Evolutionary conservation across 192 early-diverging fungal species (phyloP), one percentile per base, ranked within the genome.

Genomic region (Backusella tuberculispora): DNA sequence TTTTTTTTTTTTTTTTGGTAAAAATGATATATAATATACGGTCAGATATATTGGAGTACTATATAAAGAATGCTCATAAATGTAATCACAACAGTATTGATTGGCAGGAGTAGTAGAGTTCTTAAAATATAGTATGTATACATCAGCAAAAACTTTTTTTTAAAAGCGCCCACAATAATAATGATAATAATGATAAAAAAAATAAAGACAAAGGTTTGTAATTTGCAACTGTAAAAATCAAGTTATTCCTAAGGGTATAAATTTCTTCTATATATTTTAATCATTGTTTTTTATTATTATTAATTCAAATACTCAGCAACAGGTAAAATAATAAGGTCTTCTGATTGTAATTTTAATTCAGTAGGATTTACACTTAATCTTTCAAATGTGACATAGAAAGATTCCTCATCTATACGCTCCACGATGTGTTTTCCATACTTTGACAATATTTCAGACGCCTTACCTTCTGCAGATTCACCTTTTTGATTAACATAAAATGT

Each of bases 321-420:
- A 21, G 66, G 66, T 42, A 21, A 21, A 67, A 67, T 67, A 19
- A 19, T 67, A 41, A 67, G 19, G 41, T 42, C 41, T 3, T 67
- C 66, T 67, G 44, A 43, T 3, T 69, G 42, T 47, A 46, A 15
- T 45, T 29, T 24, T 17, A 24, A 15, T 47, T 47, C 68, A 26
- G 17, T 17, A n/a, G 29, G 63, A 42, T 66, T 63, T 37, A 42
- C 37, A 17, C 3, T 41, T 4, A 75, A 63, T 21, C 68, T 47
- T 15, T 72, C 70, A 53, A 64, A 77, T 9, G 65, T 45, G 19
- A 77, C 76, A 66, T 53, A 72, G 29, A 44, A 71, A 2, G 76
- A 72, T 5, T 9, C 15, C 21, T 72, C 47, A 37, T 66, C 76
- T 29, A 63, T 53, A 5, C 14, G 9, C 24, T 77, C 76, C 21